Evolutionary conservation across 1,139 yeast species (phyloP), one percentile per base, ranked within the genome.

Genomic region (Diutina rugosa): DNA sequence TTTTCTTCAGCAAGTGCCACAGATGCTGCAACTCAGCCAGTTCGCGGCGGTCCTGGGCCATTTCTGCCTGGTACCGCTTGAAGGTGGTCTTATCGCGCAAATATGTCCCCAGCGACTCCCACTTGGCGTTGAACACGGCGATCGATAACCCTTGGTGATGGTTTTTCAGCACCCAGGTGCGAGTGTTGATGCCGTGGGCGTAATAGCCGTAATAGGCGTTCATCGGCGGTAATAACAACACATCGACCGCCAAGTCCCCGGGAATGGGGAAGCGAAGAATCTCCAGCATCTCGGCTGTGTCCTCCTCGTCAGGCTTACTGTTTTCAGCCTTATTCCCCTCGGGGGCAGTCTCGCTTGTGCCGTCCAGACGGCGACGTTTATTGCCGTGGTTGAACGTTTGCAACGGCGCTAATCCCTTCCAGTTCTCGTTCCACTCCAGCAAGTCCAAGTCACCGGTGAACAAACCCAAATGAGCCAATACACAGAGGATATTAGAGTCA

Each of bases 401-500:
- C n/a, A 35, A 35, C 3, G 41, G 41, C n/a, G 41, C 41, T 12
- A 49, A 18, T 4, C 28, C 28, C 28, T 32, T n/a, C 53, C 53
- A 49, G 16, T 16, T n/a, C 1, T 18, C 41, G 18, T 75, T 75
- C 66, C 77, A 70, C 12, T 73, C 73, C 29, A 59, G 60, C 57
- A 76, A 66, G 57, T 73, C 71, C 6, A 71, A 55, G 21, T 63
- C 60, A 41, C 64, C 64, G 48, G 62, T 61, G 59, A 88, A 74
- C 32, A 85, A 73, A 0, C 97, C 97, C 59, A 81, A 71, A 64
- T 93, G 98, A 59, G 82, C 79, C 58, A 91, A 71, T 0, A 85
- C 87, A 2, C 88, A 77, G 51, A 93, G 77, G 4, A 91, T 72
- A 66, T 93, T 96, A 1, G 96, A 87, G 69, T 93, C 99, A 68